Conservation (phyloP, 169 alveolate species). For the Neospora caninum region DNA sequence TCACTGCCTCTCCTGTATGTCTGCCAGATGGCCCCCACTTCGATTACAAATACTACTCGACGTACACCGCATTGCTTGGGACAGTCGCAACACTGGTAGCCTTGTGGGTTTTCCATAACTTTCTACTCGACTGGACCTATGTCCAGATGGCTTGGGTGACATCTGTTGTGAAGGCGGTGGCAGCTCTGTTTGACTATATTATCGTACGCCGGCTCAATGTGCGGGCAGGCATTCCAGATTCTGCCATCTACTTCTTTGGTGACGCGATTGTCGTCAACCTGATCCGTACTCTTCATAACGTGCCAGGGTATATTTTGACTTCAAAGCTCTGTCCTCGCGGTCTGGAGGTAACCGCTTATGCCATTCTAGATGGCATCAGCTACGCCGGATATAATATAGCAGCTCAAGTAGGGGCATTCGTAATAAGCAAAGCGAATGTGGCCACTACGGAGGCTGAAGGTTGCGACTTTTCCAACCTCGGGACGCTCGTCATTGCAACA, state of each 20-base stretch:
- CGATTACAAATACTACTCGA: conserved; percentile 58
- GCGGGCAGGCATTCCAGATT: conserved; percentile 57
- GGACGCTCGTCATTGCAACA: not conserved
- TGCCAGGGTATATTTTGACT: conserved; percentile 48
- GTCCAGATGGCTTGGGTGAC: conserved; percentile 49
- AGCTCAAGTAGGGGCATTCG: not conserved
- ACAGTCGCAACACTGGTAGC: conserved; percentile 25
- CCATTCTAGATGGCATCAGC: conserved; percentile 50
- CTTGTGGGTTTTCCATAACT: conserved; percentile 32
- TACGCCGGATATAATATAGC: conserved; percentile 18
- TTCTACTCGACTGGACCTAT: conserved; percentile 45
- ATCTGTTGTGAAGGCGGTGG: conserved; percentile 37
- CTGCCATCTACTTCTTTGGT: conserved; percentile 51
- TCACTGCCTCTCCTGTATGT: conserved; percentile 52
- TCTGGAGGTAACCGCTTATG: conserved; percentile 44
- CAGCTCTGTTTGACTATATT: conserved; percentile 55
- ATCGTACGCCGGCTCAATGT: conserved; percentile 46
- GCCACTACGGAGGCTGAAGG: not conserved
- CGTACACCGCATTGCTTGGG: conserved; percentile 54
- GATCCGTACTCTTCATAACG: conserved; percentile 32
- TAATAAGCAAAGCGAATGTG: not conserved
- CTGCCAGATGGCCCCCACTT: conserved; percentile 68
- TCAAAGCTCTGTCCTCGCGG: conserved; percentile 48
- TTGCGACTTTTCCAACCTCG: not conserved
- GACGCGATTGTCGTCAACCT: conserved; percentile 56